Base-by-base conservation (phyloP, 345 rosid species). In the Diplotaxis tenuifolia region DNA sequence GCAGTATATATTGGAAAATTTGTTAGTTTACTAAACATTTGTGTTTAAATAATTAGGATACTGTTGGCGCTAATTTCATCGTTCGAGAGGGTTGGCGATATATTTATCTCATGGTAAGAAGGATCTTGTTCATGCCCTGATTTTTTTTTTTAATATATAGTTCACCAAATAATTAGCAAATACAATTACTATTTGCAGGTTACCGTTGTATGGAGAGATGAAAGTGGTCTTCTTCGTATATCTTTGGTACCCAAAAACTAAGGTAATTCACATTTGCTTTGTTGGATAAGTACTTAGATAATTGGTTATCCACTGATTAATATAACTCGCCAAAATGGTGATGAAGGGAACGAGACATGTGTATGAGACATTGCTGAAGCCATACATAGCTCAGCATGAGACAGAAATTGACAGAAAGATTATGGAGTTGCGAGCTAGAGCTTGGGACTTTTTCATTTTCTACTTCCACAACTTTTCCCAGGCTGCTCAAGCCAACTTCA, bases 171-270 rank as follows among this genome's bases (percentile, higher is more conserved):
- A 16, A 22, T 61, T 45, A 8, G 7, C 20, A n/a, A 8, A 6
- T 62, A 20, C 21, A 66, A 52, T 72, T 21, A 60, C 53, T 36
- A 42, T 55, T 55, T 62, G 61, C 65, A 95, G 98, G 99, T 73
- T 90, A 68, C 98, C 99, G 1, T 80, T 95, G 82, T 90, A 92
- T 68, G 86, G 90, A 11, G 97, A 92, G 73, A 68, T 86, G 77
- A 95, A 95, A 84, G 84, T 95, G 62, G 85, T 80, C 18, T 82
- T 92, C 23, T 78, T 87, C 52, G 82, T 95, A 72, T 92, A 89
- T 82, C 79, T 95, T 27, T 92, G 99, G 99, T 85, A 86, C 71
- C 96, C 98, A 0, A 90, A 89, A 78, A 86, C 93, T n/a, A 45
- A 45, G 50, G 50, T 45, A 45, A 15, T 6, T 1, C 2, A 45